Base-by-base conservation (phyloP, 768 basidiomycete genomes). In the Podaxis mareebaensis region DNA sequence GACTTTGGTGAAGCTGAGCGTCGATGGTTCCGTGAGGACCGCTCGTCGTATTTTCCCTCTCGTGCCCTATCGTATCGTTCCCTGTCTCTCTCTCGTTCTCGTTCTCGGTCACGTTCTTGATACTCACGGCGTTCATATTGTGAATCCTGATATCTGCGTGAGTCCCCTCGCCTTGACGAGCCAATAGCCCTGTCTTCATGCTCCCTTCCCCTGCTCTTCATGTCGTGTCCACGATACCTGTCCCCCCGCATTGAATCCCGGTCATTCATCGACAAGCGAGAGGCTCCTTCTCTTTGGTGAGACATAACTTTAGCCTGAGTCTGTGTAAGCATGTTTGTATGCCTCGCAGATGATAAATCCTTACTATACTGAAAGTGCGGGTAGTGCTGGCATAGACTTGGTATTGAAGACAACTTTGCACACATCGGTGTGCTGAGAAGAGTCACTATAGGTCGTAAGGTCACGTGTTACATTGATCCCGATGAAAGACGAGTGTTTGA, bases 1-100 rank as follows among this genome's bases (percentile, higher is more conserved):
- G 81, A 79, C 11, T 72, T 78, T n/a, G 87, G 89, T 6, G 89
- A 91, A 3, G 84, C 86, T 39, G 90, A 91, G 36, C 90, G 86
- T 57, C 78, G 70, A 65, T 65, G 65, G 26, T 64, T 59, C 24
- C 67, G 68, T 20, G 77, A 67, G 64, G 76, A 68, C 65, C 70
- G 51, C 33, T 72, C 73, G 56, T 77, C 71, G 44, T 69, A 57
- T 49, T 69, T 67, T 44, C 72, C 62, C 56, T 72, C 66, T 66
- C 69, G 56, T 67, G 67, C 60, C 63, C 68, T 68, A 40, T 79
- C 75, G 63, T 81, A 81, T 49, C 79, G 72, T 36, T 81, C 81
- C 66, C 83, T 74, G 65, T 83, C 82, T 64, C 75, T 69, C 39
- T 72, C 72, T 33, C 79, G 73, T 49, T 85, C 81, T 40, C 75